A percentile compares a stretch with the other conserved stretches of the same genome.
These are phyloP conservation scores for Ceriops tagal DNA, from an alignment of 345 rosid genomes.

Conservation along the genomic window DNA sequence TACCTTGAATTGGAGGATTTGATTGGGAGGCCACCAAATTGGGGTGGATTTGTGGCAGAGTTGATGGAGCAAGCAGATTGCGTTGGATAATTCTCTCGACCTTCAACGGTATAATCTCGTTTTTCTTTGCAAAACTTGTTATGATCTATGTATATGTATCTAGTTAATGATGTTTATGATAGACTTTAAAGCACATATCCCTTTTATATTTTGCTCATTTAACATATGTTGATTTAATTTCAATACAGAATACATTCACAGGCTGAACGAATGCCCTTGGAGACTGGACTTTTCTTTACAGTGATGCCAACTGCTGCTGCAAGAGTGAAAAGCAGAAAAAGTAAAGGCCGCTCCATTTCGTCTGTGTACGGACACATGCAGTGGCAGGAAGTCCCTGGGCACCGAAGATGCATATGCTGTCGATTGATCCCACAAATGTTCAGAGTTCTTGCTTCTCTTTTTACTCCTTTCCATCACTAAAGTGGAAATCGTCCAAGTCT, in stretches of 20 bases:
- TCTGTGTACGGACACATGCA: too few relatives aligned
- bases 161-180: too few relatives aligned
- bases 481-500: not conserved
- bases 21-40: constrained; percentile 31
- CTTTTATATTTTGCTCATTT: too few relatives aligned
- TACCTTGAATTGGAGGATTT: constrained; percentile 40
- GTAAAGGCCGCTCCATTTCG: not conserved
- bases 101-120: not conserved
- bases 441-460: not conserved
- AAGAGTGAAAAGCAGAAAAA: not conserved
- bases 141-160: too few relatives aligned
- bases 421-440: not conserved
- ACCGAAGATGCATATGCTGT: not conserved
- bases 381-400: not conserved
- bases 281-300: not conserved
- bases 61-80: constrained; percentile 32
- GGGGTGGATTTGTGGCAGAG: constrained; percentile 29
- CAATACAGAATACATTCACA: not conserved
- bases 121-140: too few relatives aligned
- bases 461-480: not conserved
- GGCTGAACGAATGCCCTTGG: not conserved
- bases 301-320: not conserved
- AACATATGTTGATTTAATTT: too few relatives aligned
- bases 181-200: too few relatives aligned
- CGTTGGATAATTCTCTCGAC: constrained; percentile 19